Base-by-base conservation (phyloP, 2,329 filamentous ascomycete species). In the Teratosphaeria zuluensis region DNA sequence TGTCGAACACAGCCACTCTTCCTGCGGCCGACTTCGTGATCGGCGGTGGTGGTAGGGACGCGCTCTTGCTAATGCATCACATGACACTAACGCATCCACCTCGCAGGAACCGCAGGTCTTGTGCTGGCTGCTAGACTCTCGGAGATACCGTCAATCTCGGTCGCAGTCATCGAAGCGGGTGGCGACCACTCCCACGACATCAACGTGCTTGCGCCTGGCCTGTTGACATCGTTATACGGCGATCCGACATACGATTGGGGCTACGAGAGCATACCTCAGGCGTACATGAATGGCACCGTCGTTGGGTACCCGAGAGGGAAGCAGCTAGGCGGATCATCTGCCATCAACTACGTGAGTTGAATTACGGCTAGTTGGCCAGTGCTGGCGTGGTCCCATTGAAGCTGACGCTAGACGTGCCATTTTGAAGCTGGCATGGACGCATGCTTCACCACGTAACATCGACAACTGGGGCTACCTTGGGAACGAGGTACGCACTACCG, bases 331-430 rank as follows among this genome's bases (percentile, higher is more conserved):
- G 75, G 75, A 1, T 70, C 66, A 28, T 73, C 68, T 9, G 70
- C 70, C 1, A 72, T 77, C 51, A 77, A 77, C 57, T 62, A 66
- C 46, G 62, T 68, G 51, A 55, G 59, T 55, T 14, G 57, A 53
- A 46, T 55, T 31, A 33, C 59, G 32, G 57, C 54, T 30, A 38
- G 53, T 53, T 19, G 59, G 46, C 32, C 58, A 59, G 21, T 63
- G 59, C 59, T 21, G 61, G 63, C 38, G 65, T 58, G 54, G 61
- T 58, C 28, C 51, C 59, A 31, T 58, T 70, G 38, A 63, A 51
- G 72, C 73, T 51, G 67, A 72, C 51, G 66, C 75, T 61, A 68
- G 65, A 5, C 77, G 73, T 73, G 24, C 69, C 62, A 3, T 59
- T 63, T 12, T 54, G 70, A 4, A 69, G 69, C 56, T 70, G 4